These are phyloP conservation scores for Cryomyces antarcticus DNA, from an alignment of 495 filamentous ascomycete genomes.

Conservation along the genomic window DNA sequence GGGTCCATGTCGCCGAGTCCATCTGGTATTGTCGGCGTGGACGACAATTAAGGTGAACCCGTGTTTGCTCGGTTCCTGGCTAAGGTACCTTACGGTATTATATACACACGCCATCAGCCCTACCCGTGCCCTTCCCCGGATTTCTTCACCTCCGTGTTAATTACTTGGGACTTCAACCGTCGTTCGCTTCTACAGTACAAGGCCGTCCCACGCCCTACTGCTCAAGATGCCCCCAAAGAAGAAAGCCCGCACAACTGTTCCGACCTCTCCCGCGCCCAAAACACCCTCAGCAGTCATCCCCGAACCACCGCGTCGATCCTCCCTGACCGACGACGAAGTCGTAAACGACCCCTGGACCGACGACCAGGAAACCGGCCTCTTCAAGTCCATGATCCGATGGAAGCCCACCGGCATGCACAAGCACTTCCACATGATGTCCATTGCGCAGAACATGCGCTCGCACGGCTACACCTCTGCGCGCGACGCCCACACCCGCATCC, in stretches of 20 bases:
- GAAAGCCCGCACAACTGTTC: constrained; percentile 1
- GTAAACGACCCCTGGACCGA: constrained; percentile 75
- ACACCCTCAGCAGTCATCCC: not conserved
- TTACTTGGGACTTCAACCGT: not conserved
- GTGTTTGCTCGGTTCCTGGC: too few relatives aligned
- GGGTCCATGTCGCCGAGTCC: too few relatives aligned
- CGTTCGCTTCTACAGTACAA: not conserved
- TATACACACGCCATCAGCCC: too few relatives aligned
- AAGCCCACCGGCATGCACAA: constrained; percentile 87
- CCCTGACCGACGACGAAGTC: constrained; percentile 11
- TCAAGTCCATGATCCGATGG: constrained; percentile 79
- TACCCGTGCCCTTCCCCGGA: too few relatives aligned
- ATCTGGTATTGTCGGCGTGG: too few relatives aligned
- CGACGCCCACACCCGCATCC: constrained; percentile 59
- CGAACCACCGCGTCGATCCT: constrained; percentile 2
- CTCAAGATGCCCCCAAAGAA: constrained; percentile 12
- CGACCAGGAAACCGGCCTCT: constrained; percentile 76
- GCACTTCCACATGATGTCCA: constrained; percentile 86
- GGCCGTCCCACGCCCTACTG: not conserved
- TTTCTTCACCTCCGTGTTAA: too few relatives aligned
- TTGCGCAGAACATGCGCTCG: constrained; percentile 29
- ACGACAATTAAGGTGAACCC: too few relatives aligned
- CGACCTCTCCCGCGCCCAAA: constrained; percentile 6
- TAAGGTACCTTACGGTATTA: too few relatives aligned
- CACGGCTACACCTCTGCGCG: constrained; percentile 57